These are phyloP conservation scores for Sporopachydermia cereana DNA, from an alignment of 1,139 yeast genomes.

Conservation along the genomic window DNA sequence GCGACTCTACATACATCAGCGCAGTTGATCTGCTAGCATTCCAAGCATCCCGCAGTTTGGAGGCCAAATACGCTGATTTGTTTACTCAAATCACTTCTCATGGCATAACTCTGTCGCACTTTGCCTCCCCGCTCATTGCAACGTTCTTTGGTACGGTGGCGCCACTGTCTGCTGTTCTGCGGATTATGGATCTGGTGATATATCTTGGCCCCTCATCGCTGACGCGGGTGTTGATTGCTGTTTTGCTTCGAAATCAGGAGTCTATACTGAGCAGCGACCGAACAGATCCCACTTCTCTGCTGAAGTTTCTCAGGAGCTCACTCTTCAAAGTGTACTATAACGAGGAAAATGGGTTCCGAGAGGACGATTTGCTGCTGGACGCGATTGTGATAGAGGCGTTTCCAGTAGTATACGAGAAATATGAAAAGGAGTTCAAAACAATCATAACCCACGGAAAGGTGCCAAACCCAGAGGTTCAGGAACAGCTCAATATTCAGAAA, in stretches of 20 bases:
- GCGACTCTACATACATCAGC: background rate
- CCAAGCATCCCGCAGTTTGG: background rate
- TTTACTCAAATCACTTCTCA: background rate
- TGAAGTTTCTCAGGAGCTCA: background rate
- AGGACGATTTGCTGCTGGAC: constrained; percentile 4
- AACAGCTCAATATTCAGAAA: background rate
- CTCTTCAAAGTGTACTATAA: background rate
- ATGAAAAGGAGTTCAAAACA: background rate
- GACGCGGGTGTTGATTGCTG: background rate
- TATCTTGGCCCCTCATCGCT: constrained; percentile 1
- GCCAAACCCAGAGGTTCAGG: background rate
- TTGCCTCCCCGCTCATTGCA: background rate
- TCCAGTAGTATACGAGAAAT: background rate
- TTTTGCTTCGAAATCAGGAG: background rate
- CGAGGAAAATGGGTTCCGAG: background rate
- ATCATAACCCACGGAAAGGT: background rate
- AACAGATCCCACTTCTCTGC: background rate
- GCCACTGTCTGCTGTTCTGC: background rate
- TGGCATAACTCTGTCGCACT: background rate
- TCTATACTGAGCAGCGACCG: background rate
- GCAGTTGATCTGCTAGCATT: background rate
- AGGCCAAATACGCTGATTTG: background rate
- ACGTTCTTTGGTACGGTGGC: background rate
- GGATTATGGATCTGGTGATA: background rate
- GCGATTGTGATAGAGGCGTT: constrained; percentile 1